Evolutionary conservation across 495 filamentous ascomycete genomes (phyloP).

Genomic region (Staphylotrichum longicolle): DNA sequence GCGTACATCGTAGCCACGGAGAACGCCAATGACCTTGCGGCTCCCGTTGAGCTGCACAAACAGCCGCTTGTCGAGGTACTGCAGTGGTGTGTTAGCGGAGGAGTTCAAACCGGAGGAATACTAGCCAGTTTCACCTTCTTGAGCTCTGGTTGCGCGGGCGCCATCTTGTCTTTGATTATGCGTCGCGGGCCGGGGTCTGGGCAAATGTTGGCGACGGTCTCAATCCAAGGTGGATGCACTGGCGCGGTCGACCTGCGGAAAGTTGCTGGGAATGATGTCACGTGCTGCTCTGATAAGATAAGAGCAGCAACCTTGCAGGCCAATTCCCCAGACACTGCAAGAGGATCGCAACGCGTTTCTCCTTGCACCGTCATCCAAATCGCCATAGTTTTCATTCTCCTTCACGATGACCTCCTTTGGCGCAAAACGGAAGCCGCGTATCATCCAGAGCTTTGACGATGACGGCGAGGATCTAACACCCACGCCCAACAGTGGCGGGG

Average conservation of each 20-base stretch:
- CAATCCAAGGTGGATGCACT: slow-evolving; percentile 13
- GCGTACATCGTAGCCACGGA: slow-evolving; percentile 92
- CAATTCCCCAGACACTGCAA: background rate
- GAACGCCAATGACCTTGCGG: slow-evolving; percentile 91
- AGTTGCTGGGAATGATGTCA: slow-evolving; percentile 18
- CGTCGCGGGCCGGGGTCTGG: slow-evolving; percentile 13
- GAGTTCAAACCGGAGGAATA: no score
- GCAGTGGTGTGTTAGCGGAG: slow-evolving; percentile 9
- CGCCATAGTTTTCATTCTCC: background rate
- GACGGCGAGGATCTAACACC: slow-evolving; percentile 35
- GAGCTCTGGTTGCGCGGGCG: slow-evolving; percentile 96
- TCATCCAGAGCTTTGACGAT: slow-evolving; percentile 67
- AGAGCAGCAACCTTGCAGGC: slow-evolving; percentile 11
- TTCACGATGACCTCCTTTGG: slow-evolving; percentile 59
- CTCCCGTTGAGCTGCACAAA: slow-evolving; percentile 97
- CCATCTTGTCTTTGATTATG: slow-evolving; percentile 61
- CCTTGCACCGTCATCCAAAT: no score
- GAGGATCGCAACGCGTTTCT: no score
- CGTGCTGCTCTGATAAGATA: slow-evolving; percentile 21
- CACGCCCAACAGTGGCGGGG: slow-evolving; percentile 32
- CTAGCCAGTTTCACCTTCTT: slow-evolving; percentile 70
- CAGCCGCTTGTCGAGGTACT: slow-evolving; percentile 99
- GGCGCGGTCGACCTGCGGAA: background rate
- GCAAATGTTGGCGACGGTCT: slow-evolving; percentile 19
- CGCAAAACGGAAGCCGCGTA: slow-evolving; percentile 69